These are phyloP conservation scores for Umbellularia californica DNA, from an alignment of 164 flowering plant genomes.

Conservation along the genomic window DNA sequence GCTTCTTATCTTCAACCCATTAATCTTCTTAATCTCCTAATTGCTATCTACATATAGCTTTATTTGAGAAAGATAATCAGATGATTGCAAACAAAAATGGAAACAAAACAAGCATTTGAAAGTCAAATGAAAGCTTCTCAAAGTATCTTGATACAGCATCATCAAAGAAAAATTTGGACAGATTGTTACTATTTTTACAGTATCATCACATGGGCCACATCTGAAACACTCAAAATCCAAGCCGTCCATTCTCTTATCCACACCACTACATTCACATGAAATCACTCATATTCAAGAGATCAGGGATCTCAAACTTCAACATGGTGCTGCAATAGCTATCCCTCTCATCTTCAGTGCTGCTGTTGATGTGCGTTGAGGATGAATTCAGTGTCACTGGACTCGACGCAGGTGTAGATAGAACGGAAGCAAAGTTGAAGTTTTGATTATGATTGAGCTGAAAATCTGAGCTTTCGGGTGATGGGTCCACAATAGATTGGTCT, in stretches of 20 bases:
- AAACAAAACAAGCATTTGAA: too few relatives aligned
- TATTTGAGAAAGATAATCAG: too few relatives aligned
- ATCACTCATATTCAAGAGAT: conserved; percentile 37
- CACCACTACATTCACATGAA: conserved; percentile 34
- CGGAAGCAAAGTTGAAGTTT: conserved; percentile 29
- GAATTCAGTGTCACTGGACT: conserved; percentile 56
- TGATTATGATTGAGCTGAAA: conserved; percentile 26
- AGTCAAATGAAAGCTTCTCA: too few relatives aligned
- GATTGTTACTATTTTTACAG: conserved; percentile 10
- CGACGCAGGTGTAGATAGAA: conserved; percentile 28
- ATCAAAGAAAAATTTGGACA: not conserved
- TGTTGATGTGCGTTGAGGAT: conserved; percentile 27
- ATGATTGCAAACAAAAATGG: too few relatives aligned
- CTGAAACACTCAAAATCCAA: conserved; percentile 1
- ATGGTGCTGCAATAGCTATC: conserved; percentile 56
- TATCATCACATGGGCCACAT: not conserved
- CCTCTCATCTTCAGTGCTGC: conserved; percentile 48
- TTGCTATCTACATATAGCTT: too few relatives aligned
- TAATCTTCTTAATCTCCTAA: too few relatives aligned
- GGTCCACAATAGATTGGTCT: conserved; percentile 24
- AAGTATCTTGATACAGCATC: not conserved
- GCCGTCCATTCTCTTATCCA: not conserved
- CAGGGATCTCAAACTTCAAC: conserved; percentile 52
- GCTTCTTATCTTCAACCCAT: too few relatives aligned
- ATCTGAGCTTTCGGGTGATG: conserved; percentile 22